Evolutionary conservation across 2,329 filamentous ascomycete genomes (phyloP).

Genomic region (Colletotrichum salicis): DNA sequence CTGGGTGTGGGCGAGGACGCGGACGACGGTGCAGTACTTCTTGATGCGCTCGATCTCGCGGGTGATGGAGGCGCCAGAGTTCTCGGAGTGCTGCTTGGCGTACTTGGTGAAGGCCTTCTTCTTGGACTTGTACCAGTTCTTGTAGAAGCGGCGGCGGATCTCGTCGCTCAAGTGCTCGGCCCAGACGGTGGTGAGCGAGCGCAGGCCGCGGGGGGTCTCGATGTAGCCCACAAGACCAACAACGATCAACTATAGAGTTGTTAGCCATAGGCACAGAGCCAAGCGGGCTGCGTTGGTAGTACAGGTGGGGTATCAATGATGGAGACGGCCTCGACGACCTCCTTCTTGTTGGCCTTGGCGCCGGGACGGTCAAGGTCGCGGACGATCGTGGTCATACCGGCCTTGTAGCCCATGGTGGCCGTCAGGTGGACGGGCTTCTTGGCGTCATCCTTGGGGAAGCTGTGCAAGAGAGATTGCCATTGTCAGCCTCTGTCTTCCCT

Average conservation of each 20-base stretch:
- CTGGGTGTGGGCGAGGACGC: slow-evolving; percentile 98
- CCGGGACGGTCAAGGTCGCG: slow-evolving; percentile 98
- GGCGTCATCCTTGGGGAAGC: slow-evolving; percentile 99
- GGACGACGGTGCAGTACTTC: slow-evolving; percentile 99
- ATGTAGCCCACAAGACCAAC: slow-evolving; percentile 99
- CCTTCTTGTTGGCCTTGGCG: slow-evolving; percentile 99
- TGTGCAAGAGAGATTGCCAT: slow-evolving; percentile 50
- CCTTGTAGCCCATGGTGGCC: slow-evolving; percentile 99
- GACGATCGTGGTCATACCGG: slow-evolving; percentile 99
- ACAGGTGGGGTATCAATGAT: slow-evolving; percentile 95
- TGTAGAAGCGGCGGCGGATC: slow-evolving; percentile 99
- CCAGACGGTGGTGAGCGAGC: slow-evolving; percentile 99
- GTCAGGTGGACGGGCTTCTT: slow-evolving; percentile 99
- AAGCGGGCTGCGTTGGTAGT: slow-evolving; percentile 86
- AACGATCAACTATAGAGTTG: slow-evolving; percentile 92
- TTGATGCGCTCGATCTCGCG: slow-evolving; percentile 99
- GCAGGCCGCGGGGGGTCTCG: slow-evolving; percentile 98
- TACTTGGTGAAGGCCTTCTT: slow-evolving; percentile 99
- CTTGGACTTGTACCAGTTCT: slow-evolving; percentile 99
- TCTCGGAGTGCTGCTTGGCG: slow-evolving; percentile 99
- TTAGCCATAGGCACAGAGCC: slow-evolving; percentile 79
- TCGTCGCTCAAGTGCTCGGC: slow-evolving; percentile 99
- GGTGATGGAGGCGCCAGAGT: slow-evolving; percentile 87
- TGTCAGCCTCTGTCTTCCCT: slow-evolving; percentile 38
- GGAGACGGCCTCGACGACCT: slow-evolving; percentile 89